Base-by-base conservation (phyloP, 2,329 filamentous ascomycete genomes). In the Zymoseptoria ardabiliae region DNA sequence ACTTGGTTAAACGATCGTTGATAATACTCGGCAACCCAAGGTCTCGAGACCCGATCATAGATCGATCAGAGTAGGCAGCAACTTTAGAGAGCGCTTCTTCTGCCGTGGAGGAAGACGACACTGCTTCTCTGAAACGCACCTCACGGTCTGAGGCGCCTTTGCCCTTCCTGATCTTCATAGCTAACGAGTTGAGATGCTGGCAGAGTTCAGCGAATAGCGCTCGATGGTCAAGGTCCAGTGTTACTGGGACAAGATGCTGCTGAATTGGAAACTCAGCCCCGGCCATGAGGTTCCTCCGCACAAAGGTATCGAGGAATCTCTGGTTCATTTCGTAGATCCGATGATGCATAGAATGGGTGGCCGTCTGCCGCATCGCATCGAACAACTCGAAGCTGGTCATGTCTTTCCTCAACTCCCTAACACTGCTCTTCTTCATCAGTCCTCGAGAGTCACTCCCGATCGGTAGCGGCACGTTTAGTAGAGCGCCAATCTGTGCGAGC, bases 401-500 rank as follows among this genome's bases (percentile, higher is more conserved):
- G 4, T 80, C 76, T 35, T 73, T 73, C 7, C 69, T 69, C 35
- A 78, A 69, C 3, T 68, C 66, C 55, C 75, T 77, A 35, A 80
- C 72, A 23, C 80, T 78, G n/a, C 72, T 70, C n/a, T 75, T 74
- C 45, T 78, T 79, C 2, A 77, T 71, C 4, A 74, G 67, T 2
- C 74, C 76, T 19, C 75, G 69, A 2, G 76, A 75, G 58, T 79
- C 79, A 50, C 82, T 79, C 53, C 84, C 78, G 20, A 80, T 70
- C 2, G 82, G 84, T 0, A 88, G 72, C 52, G 78, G 76, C 21
- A 85, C 71, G 1, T 80, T 78, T 1, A 88, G 68, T 17, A 86
- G 78, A 1, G 73, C 73, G 0, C 83, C 83, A 59, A 87, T 83
- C 17, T 77, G 77, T 55, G 85, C 82, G 8, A 88, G 75, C 62